These are phyloP conservation scores for Ogataea wickerhamii DNA, from an alignment of 805 yeast species.

Conservation along the genomic window DNA sequence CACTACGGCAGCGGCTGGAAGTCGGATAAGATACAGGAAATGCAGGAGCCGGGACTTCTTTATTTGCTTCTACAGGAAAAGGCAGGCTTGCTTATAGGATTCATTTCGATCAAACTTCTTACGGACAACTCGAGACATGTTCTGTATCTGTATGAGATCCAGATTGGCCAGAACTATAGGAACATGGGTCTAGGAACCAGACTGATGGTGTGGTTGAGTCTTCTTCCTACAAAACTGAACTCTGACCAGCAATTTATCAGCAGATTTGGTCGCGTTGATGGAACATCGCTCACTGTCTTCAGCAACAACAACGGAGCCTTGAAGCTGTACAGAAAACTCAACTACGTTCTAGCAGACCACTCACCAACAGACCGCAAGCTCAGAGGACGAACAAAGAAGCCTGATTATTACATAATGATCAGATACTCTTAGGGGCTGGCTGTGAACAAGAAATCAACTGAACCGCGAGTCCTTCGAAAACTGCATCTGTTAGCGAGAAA, in stretches of 20 bases:
- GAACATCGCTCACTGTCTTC: slow-evolving; percentile 49
- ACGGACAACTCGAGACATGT: slow-evolving; percentile 37
- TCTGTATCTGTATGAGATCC: slow-evolving; percentile 57
- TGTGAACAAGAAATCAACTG: background rate
- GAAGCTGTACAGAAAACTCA: slow-evolving; percentile 40
- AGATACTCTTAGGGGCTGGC: slow-evolving; percentile 2
- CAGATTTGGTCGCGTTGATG: slow-evolving; percentile 17
- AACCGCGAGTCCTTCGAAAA: too few species aligned
- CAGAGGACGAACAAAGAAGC: slow-evolving; percentile 40
- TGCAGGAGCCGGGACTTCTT: slow-evolving; percentile 45
- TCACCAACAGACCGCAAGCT: slow-evolving; percentile 44
- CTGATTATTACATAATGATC: slow-evolving; percentile 40
- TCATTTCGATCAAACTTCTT: slow-evolving; percentile 45
- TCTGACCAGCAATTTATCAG: slow-evolving; percentile 2
- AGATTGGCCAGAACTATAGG: slow-evolving; percentile 37
- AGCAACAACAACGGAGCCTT: slow-evolving; percentile 40
- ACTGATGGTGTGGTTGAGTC: slow-evolving; percentile 37
- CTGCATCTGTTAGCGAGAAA: too few species aligned
- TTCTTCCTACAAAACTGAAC: slow-evolving; percentile 23
- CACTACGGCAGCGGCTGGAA: slow-evolving; percentile 41
- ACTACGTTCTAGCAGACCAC: slow-evolving; percentile 36
- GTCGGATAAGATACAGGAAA: slow-evolving; percentile 40
- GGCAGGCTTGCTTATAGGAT: slow-evolving; percentile 33
- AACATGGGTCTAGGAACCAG: slow-evolving; percentile 36
- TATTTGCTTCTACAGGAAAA: slow-evolving; percentile 34